Conservation (phyloP, 352 stramenopile species). For the Blastocystis sp. region DNA sequence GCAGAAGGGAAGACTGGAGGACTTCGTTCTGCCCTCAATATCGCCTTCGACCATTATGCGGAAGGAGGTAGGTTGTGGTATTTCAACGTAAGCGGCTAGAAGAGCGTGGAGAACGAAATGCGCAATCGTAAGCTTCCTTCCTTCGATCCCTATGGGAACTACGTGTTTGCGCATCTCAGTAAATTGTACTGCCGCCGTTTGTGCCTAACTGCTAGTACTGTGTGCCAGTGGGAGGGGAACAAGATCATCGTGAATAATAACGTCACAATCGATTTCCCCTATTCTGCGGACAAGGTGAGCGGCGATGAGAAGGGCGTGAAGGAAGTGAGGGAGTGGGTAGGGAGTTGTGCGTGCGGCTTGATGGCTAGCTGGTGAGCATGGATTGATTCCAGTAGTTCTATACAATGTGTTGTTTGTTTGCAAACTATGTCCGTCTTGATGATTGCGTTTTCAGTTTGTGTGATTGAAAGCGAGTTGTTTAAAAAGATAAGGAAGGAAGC, state of each 20-base stretch:
- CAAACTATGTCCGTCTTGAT: neutral
- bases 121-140: constrained; percentile 30
- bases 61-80: constrained; percentile 26
- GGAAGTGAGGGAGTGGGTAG: constrained; percentile 41
- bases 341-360: neutral
- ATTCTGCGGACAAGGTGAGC: neutral
- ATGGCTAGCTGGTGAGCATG: neutral
- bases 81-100: neutral
- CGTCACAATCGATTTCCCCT: constrained; percentile 27
- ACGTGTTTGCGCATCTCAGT: constrained; percentile 56
- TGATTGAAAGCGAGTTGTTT: neutral
- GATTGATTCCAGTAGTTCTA: constrained; percentile 25
- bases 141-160: constrained; percentile 51
- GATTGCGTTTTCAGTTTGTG: no score
- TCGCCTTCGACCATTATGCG: neutral
- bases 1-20: constrained; percentile 48
- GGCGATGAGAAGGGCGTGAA: constrained; percentile 59
- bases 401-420: neutral
- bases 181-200: neutral
- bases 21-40: constrained; percentile 42
- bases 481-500: neutral
- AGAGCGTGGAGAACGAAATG: constrained; percentile 32
- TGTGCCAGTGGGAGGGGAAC: constrained; percentile 35
- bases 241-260: constrained; percentile 24
- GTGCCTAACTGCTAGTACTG: neutral